Conservation (phyloP, 371 early-diverging fungal species). For the Blastocladiella emersonii region DNA sequence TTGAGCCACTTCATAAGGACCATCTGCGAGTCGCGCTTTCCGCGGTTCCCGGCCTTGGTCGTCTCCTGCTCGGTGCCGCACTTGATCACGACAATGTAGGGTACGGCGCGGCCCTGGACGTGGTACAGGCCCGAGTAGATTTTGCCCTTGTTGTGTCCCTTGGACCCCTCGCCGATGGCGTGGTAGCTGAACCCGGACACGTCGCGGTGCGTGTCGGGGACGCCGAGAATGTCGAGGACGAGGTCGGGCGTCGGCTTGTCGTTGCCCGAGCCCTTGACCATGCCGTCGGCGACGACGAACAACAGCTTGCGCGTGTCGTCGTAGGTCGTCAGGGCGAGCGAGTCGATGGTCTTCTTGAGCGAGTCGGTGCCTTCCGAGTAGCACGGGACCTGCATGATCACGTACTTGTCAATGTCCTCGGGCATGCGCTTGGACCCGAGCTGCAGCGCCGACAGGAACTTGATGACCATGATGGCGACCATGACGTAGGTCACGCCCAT, state of each 20-base stretch:
- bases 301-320: conserved; percentile 92
- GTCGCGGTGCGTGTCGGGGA: conserved; percentile 32
- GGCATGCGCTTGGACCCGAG: conserved; percentile 61
- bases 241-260: conserved; percentile 80
- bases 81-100: conserved; percentile 70
- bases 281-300: conserved; percentile 80
- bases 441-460: conserved; percentile 82
- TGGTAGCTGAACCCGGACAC: conserved; percentile 39
- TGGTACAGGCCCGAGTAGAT: conserved; percentile 85
- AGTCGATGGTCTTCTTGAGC: conserved; percentile 73
- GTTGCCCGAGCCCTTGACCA: conserved; percentile 82
- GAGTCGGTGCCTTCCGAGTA: conserved; percentile 26
- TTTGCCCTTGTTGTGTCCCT: conserved; percentile 57
- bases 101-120: conserved; percentile 61
- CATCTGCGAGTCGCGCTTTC: conserved; percentile 74
- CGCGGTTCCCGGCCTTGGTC: conserved; percentile 64
- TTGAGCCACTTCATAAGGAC: conserved; percentile 65
- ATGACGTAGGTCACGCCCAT: conserved; percentile 61
- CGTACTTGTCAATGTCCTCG: conserved; percentile 79
- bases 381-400: conserved; percentile 86
- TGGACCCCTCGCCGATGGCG: conserved; percentile 45
- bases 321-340: conserved; percentile 79
- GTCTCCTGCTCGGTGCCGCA: conserved; percentile 56
- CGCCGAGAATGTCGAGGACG: conserved; percentile 64
- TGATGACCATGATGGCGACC: conserved; percentile 68